Conservation (phyloP, 2,329 filamentous ascomycete species). For the Magnaporthiopsis rhizophila region DNA sequence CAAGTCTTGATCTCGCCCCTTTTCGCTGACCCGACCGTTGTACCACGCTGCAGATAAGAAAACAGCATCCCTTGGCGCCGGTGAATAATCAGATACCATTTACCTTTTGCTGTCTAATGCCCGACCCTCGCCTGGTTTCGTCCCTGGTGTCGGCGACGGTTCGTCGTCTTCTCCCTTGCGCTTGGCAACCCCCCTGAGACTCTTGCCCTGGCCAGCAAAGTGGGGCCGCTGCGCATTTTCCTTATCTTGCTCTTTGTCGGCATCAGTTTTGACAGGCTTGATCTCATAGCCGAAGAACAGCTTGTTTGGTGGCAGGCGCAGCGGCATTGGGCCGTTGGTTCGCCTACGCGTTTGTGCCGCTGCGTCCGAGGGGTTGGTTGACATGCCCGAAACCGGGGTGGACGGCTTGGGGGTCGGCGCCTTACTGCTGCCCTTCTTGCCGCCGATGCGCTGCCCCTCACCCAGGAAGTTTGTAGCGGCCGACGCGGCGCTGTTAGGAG, state of each 20-base stretch:
- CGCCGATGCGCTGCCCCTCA: conserved; percentile 71
- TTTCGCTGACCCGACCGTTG: not conserved
- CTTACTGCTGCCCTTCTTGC: conserved; percentile 78
- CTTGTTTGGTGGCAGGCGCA: conserved; percentile 79
- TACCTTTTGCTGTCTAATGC: conserved; percentile 34
- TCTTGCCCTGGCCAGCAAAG: conserved; percentile 81
- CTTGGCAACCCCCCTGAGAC: conserved; percentile 60
- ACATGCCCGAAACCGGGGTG: conserved; percentile 58
- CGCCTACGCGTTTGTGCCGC: conserved; percentile 29
- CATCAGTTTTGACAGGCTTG: conserved; percentile 76
- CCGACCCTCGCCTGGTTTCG: conserved; percentile 37
- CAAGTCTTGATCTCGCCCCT: not conserved
- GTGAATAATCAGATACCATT: not conserved
- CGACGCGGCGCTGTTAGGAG: conserved; percentile 63
- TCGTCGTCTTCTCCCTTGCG: conserved; percentile 53
- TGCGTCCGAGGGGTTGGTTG: conserved; percentile 26
- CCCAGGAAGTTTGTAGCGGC: conserved; percentile 71
- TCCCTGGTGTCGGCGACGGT: conserved; percentile 37
- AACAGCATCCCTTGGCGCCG: not conserved
- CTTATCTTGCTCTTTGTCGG: conserved; percentile 59
- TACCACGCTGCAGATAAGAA: not conserved
- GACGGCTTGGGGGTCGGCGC: conserved; percentile 62
- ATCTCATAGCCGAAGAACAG: conserved; percentile 95
- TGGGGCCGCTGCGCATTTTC: conserved; percentile 60
- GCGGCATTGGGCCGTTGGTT: conserved; percentile 75